Evolutionary conservation across 2,329 filamentous ascomycete species (phyloP).

Genomic region (Clonostachys rosea): DNA sequence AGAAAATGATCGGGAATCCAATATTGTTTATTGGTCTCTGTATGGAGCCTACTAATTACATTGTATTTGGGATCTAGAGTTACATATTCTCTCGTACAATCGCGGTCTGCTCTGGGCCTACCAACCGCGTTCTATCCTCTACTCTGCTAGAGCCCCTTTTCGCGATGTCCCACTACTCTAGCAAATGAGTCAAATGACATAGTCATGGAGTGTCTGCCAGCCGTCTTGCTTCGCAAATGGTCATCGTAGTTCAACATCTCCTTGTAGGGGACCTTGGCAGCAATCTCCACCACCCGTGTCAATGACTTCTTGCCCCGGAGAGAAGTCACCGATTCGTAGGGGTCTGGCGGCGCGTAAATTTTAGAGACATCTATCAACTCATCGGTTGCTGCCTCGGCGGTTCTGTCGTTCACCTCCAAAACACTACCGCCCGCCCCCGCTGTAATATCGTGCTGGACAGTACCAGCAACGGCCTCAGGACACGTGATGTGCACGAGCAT

Average conservation of each 20-base stretch:
- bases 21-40: too few species aligned
- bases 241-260: slow-evolving; percentile 96
- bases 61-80: too few species aligned
- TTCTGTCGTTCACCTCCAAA: slow-evolving; percentile 60
- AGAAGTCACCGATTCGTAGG: slow-evolving; percentile 62
- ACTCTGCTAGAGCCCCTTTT: slow-evolving; percentile 38
- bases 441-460: slow-evolving; percentile 77
- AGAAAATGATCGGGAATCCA: too few species aligned
- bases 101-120: too few species aligned
- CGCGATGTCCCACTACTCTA: slow-evolving; percentile 46
- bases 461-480: slow-evolving; percentile 75
- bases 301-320: slow-evolving; percentile 43
- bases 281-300: slow-evolving; percentile 58
- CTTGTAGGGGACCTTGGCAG: slow-evolving; percentile 84
- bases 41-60: too few species aligned
- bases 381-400: slow-evolving; percentile 27
- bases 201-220: slow-evolving; percentile 63
- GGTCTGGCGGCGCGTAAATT: slow-evolving; percentile 86
- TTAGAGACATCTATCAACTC: slow-evolving; percentile 60
- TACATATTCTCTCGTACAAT: too few species aligned
- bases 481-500: slow-evolving; percentile 87
- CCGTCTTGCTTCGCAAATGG: slow-evolving; percentile 82
- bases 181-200: slow-evolving; percentile 57
- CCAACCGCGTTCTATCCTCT: too few species aligned
- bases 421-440: slow-evolving; percentile 69